phyloP scores from a whole-genome alignment of 139 green algal genomes.

The Zygnema circumcarinatum region DNA sequence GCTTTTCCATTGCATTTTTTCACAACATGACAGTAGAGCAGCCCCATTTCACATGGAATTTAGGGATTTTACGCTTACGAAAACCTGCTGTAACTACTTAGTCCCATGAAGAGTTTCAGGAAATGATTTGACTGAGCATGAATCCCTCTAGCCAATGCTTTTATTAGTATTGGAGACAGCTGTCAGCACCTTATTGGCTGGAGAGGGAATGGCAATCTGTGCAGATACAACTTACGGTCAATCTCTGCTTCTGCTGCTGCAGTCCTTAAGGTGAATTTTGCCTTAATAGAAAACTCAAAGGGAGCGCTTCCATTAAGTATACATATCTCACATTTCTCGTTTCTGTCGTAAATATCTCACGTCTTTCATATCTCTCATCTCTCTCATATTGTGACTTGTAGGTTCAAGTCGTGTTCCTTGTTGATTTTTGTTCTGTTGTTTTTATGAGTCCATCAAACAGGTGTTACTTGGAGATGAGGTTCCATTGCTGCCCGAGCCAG shows the following conservation, averaged over 20 bases:
- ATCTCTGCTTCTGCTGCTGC: constrained; percentile 23
- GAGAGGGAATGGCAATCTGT: neutral
- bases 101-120: too few relatives aligned
- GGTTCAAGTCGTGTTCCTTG: neutral
- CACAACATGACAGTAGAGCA: neutral
- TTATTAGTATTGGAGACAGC: too few relatives aligned
- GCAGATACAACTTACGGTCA: constrained; percentile 36
- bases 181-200: too few relatives aligned
- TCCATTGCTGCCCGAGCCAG: neutral
- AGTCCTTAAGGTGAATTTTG: constrained; percentile 8
- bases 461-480: constrained; percentile 29
- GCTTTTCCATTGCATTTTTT: constrained; percentile 41
- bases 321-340: too few relatives aligned
- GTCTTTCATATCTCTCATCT: neutral
- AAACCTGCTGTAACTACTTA: too few relatives aligned
- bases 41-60: too few relatives aligned
- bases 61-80: too few relatives aligned
- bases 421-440: neutral
- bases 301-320: too few relatives aligned
- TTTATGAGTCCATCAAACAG: neutral
- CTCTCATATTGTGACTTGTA: neutral
- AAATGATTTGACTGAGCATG: too few relatives aligned
- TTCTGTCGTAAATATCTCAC: too few relatives aligned
- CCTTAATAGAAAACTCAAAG: too few relatives aligned
- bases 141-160: neutral